Evolutionary conservation across 2,329 filamentous ascomycete species (phyloP), one percentile per base, ranked within the genome.

Genomic region (Aspergillus persii): DNA sequence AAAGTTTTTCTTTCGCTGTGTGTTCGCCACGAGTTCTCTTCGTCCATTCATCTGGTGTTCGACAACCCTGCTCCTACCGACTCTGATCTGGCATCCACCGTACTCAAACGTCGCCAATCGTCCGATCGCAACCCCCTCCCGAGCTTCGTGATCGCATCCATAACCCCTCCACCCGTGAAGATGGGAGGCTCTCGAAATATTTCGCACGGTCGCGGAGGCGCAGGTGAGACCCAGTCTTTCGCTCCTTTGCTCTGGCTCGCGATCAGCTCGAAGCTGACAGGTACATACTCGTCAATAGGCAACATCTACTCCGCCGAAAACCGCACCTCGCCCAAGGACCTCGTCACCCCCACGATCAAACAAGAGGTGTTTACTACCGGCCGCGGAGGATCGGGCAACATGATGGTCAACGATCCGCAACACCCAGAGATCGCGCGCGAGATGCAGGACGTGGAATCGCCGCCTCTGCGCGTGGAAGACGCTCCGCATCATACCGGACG

Each of bases 371-470:
- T 94, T 71, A 96, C 93, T 23, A 97, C 93, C 3, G 93, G 93
- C 58, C 90, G 93, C 54, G 93, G 93, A 57, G 93, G 93, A 61
- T 88, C 85, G 4, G 92, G 92, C 61, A 96, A 96, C 80, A 96
- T 96, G 89, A 87, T 89, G 51, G 88, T 89, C 71, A 86, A 86
- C 63, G 89, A 95, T 68, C 86, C 88, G 3, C 78, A 81, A 47
- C 86, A 79, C 63, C 83, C 86, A 8, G 82, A 84, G 62, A 71
- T 91, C 72, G 91, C 93, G 39, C 89, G 93, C 63, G 82, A 86
- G 56, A 87, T 87, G 47, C 94, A 98, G 76, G 93, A 97, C 69
- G 91, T 97, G 61, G 86, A 88, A 60, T 85, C 86, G 7, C 71
- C 72, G 26, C 71, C 71, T 5, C 61, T 74, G 60, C 71, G 78